phyloP scores from a whole-genome alignment of 116 monocot species.

The Iris pallida region DNA sequence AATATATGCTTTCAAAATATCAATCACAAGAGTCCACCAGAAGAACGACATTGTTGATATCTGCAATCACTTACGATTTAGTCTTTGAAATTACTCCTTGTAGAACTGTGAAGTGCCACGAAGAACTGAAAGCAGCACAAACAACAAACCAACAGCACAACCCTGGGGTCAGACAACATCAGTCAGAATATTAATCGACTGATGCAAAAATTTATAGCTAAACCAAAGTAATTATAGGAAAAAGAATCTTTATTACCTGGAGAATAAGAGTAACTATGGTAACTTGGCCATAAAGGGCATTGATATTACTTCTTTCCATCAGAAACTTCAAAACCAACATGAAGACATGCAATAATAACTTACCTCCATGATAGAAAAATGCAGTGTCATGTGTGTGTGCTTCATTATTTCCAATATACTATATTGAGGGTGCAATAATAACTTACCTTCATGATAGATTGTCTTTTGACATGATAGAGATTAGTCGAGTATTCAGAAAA shows the following conservation, averaged over 20 bases:
- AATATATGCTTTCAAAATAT: too few relatives aligned
- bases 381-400: too few relatives aligned
- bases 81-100: conserved; percentile 89
- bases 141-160: conserved; percentile 95
- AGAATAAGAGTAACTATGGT: conserved; percentile 92
- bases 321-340: conserved; percentile 84
- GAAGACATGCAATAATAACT: background rate
- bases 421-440: too few relatives aligned
- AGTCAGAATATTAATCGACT: background rate
- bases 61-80: conserved; percentile 59
- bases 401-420: too few relatives aligned
- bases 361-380: too few relatives aligned
- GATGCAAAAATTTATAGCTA: background rate
- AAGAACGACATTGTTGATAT: too few relatives aligned
- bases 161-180: conserved; percentile 33
- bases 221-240: conserved; percentile 1
- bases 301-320: conserved; percentile 88
- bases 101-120: conserved; percentile 79
- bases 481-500: too few relatives aligned
- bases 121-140: conserved; percentile 90
- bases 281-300: conserved; percentile 93
- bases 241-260: conserved; percentile 43
- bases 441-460: too few relatives aligned
- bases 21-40: too few relatives aligned
- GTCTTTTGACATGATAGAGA: too few relatives aligned